Evolutionary conservation across 163 green algal genomes (phyloP).

Genomic region (Chlorella variabilis): DNA sequence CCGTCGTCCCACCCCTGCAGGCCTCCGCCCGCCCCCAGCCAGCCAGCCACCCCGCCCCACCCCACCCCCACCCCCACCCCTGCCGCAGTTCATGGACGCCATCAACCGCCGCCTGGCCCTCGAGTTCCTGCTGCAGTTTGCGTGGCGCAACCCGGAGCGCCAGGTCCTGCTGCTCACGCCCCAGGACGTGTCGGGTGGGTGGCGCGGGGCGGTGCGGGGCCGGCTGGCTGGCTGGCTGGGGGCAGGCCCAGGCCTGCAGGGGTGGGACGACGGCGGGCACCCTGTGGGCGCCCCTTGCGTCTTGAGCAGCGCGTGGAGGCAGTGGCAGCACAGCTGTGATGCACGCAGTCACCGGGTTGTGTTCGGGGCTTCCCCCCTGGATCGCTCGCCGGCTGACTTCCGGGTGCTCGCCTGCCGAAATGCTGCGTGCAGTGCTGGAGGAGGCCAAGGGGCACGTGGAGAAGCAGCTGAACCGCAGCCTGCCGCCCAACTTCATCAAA

Average conservation of each 20-base stretch:
- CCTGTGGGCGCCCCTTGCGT: no score
- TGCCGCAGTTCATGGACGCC: conserved; percentile 74
- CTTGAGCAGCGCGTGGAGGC: no score
- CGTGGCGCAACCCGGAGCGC: conserved; percentile 29
- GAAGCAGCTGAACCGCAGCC: not conserved
- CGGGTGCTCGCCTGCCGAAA: no score
- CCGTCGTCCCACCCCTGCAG: conserved; percentile 24
- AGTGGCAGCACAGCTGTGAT: no score
- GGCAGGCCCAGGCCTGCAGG: no score
- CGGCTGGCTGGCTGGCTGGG: no score
- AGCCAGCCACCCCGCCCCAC: no score
- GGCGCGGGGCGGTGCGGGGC: not conserved
- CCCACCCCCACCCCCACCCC: not conserved
- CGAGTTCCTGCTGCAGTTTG: conserved; percentile 62
- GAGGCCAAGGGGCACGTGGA: conserved; percentile 1
- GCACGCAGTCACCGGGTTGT: no score
- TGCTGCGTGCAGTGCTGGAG: conserved; percentile 13
- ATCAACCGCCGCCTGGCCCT: conserved; percentile 59
- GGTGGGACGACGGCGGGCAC: no score
- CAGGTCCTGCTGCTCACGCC: conserved; percentile 1
- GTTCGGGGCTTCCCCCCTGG: no score
- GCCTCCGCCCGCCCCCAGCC: no score
- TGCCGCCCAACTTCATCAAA: not conserved
- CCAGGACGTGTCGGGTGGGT: conserved; percentile 13
- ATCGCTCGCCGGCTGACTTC: no score